These are phyloP conservation scores for Globisporangium recalcitrans DNA, from an alignment of 352 stramenopile species.

Conservation along the genomic window DNA sequence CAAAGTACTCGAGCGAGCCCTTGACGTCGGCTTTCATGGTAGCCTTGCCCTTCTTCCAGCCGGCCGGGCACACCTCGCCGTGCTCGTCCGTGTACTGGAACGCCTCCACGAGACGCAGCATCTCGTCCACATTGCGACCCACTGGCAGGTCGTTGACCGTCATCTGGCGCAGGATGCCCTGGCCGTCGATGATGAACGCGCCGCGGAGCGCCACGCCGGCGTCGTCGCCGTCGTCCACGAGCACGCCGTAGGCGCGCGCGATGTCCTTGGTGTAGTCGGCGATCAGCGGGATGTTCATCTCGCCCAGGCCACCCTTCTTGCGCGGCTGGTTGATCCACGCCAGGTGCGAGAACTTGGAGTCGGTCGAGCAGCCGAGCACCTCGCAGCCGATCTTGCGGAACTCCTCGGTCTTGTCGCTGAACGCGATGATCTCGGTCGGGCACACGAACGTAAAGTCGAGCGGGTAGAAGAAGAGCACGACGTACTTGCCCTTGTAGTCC, in stretches of 20 bases:
- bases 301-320: slow-evolving; percentile 86
- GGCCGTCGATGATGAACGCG: slow-evolving; percentile 88
- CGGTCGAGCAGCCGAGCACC: slow-evolving; percentile 72
- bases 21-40: slow-evolving; percentile 81
- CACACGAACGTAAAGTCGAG: slow-evolving; percentile 91
- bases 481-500: slow-evolving; percentile 87
- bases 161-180: slow-evolving; percentile 37
- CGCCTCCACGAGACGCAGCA: slow-evolving; percentile 58
- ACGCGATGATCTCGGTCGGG: slow-evolving; percentile 88
- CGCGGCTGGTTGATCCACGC: slow-evolving; percentile 88
- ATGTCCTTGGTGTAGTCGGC: slow-evolving; percentile 87
- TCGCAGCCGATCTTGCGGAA: slow-evolving; percentile 77
- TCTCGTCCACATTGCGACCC: slow-evolving; percentile 66
- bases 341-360: slow-evolving; percentile 87
- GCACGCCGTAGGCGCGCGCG: slow-evolving; percentile 75
- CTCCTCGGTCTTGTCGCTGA: slow-evolving; percentile 74
- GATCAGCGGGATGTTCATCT: slow-evolving; percentile 89
- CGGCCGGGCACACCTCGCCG: slow-evolving; percentile 63
- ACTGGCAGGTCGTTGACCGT: slow-evolving; percentile 56
- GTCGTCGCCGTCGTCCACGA: slow-evolving; percentile 58
- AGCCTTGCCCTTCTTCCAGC: slow-evolving; percentile 72
- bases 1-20: slow-evolving; percentile 73
- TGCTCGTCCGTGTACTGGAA: slow-evolving; percentile 79
- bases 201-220: slow-evolving; percentile 76
- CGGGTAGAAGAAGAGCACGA: slow-evolving; percentile 91